These are phyloP conservation scores for Lentinula sp. DNA, from an alignment of 768 basidiomycete genomes.

Conservation along the genomic window DNA sequence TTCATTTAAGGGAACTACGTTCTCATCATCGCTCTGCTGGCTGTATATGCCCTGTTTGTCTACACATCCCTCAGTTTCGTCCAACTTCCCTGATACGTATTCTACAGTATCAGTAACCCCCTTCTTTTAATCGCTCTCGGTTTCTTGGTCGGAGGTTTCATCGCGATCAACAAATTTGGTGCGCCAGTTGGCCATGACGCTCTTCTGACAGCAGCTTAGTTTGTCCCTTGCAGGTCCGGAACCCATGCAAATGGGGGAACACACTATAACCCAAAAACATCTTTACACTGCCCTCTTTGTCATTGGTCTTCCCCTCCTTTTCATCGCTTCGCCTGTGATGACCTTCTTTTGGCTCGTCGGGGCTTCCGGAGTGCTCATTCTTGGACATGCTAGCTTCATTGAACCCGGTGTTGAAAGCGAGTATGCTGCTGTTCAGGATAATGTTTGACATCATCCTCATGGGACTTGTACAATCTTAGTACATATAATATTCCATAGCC, in stretches of 20 bases:
- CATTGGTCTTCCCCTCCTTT: constrained; percentile 86
- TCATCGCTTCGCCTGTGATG: constrained; percentile 66
- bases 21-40: constrained; percentile 67
- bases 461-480: neutral
- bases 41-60: constrained; percentile 79
- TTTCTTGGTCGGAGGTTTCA: constrained; percentile 90
- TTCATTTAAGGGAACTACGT: constrained; percentile 73
- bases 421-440: constrained; percentile 74
- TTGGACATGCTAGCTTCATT: constrained; percentile 81
- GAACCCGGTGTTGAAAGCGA: constrained; percentile 97
- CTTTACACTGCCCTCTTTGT: constrained; percentile 87
- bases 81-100: neutral
- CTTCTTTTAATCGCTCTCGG: constrained; percentile 74
- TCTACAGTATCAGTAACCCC: constrained; percentile 69
- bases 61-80: neutral
- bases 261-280: constrained; percentile 81
- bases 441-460: constrained; percentile 33
- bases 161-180: constrained; percentile 88
- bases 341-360: constrained; percentile 96
- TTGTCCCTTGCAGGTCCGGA: constrained; percentile 60
- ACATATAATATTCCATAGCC: neutral
- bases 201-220: neutral
- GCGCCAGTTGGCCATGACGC: constrained; percentile 14
- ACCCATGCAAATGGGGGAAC: constrained; percentile 76
- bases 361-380: constrained; percentile 75